Evolutionary conservation across 2,329 filamentous ascomycete genomes (phyloP).

Genomic region (Penicillium frequentans): DNA sequence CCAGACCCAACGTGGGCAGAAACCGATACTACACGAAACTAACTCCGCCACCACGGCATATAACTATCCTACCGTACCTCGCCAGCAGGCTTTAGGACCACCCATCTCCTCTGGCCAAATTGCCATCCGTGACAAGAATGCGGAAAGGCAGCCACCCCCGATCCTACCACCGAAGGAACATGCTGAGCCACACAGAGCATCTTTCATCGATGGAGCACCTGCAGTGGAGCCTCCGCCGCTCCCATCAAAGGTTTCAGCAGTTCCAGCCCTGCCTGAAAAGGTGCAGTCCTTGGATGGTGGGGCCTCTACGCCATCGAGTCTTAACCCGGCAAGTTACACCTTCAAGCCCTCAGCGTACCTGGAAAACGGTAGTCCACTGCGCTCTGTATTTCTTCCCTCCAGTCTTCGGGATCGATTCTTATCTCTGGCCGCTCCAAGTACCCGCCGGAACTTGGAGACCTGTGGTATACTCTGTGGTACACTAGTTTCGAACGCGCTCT

Average conservation of each 20-base stretch:
- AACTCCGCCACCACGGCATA: slow-evolving; percentile 30
- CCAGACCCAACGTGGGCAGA: slow-evolving; percentile 6
- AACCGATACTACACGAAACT: slow-evolving; percentile 13
- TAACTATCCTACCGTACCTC: slow-evolving; percentile 46
- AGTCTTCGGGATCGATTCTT: slow-evolving; percentile 75
- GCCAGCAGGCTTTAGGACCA: slow-evolving; percentile 30
- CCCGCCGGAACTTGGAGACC: slow-evolving; percentile 79
- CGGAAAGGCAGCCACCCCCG: slow-evolving; percentile 29
- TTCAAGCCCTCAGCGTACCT: slow-evolving; percentile 85
- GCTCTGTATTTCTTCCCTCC: slow-evolving; percentile 82
- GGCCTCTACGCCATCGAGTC: slow-evolving; percentile 22
- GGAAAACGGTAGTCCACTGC: slow-evolving; percentile 82
- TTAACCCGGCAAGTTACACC: slow-evolving; percentile 61
- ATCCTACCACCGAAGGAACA: slow-evolving; percentile 42
- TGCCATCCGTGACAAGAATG: slow-evolving; percentile 15
- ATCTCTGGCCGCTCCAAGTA: slow-evolving; percentile 72
- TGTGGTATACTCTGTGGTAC: slow-evolving; percentile 93
- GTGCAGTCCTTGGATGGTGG: slow-evolving; percentile 13
- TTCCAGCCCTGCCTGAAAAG: slow-evolving; percentile 28
- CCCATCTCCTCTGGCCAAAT: slow-evolving; percentile 19
- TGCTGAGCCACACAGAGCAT: slow-evolving; percentile 12
- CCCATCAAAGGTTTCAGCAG: slow-evolving; percentile 27
- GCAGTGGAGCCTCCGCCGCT: slow-evolving; percentile 22
- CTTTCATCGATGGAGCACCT: slow-evolving; percentile 17
- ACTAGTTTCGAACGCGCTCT: slow-evolving; percentile 87